Evolutionary conservation across 2,329 filamentous ascomycete genomes (phyloP), one percentile per base, ranked within the genome.

Genomic region (Thelonectria discophora): DNA sequence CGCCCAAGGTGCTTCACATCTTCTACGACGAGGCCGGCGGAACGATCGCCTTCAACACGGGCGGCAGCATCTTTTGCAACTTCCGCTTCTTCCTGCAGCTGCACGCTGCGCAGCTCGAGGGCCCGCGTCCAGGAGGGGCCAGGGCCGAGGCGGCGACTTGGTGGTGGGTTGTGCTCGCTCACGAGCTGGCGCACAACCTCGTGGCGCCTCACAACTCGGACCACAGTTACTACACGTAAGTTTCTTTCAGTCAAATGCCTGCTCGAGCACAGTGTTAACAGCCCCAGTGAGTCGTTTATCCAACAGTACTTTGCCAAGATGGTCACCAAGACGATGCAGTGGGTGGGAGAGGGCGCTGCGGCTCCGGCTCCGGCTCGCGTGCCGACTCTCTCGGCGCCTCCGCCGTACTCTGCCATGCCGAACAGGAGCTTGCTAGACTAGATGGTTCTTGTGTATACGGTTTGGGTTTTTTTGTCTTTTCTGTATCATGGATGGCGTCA

Each of bases 151-250:
- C 92, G 3, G 81, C 88, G 59, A 86, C 90, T 1, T 97, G 94
- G 82, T 98, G 94, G 94, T 97, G 91, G 87, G 91, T 97, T 65
- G 93, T 95, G n/a, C 76, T 97, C 63, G 96, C 93, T 64, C 95
- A 99, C 75, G 96, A 99, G 79, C 79, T 99, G 76, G 94, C 95
- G 60, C 95, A 99, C 78, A 99, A 99, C 75, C 79, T 99, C 56
- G 92, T 97, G 9, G 79, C 80, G 39, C 84, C 88, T 65, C 94
- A 98, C 76, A 90, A 90, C 72, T 82, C 90, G 15, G 86, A 90
- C 55, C 93, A 97, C 77, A 91, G 89, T 71, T 97, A 89, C 74
- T 97, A 95, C 73, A 94, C 90, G 79, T 88, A 78, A 77, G 84
- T 80, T 49, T 43, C 5, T 1, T 3, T 20, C 15, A 20, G 15